These are phyloP conservation scores for Rhizopus delemar DNA, from an alignment of 371 early-diverging fungal genomes.

Conservation along the genomic window DNA sequence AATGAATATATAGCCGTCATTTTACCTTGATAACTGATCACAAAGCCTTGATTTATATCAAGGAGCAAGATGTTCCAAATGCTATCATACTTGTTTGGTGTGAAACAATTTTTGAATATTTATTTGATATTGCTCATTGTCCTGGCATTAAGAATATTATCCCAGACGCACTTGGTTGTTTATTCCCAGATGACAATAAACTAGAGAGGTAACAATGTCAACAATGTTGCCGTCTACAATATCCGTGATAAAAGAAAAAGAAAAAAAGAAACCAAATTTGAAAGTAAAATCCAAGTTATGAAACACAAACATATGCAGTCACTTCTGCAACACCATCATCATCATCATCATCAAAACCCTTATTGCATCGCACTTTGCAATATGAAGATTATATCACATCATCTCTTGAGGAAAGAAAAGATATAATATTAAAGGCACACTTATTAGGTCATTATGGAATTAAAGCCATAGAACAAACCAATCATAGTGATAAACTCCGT, in stretches of 20 bases:
- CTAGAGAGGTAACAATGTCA: neutral
- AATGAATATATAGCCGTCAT: conserved; percentile 2
- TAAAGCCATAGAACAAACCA: conserved; percentile 5
- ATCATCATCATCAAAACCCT: neutral
- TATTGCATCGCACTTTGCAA: neutral
- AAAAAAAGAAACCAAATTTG: too few relatives aligned
- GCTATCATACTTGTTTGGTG: too few relatives aligned
- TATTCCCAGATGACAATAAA: neutral
- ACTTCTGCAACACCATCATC: too few relatives aligned
- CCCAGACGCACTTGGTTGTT: neutral
- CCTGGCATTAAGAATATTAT: too few relatives aligned
- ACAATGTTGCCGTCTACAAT: neutral
- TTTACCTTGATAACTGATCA: neutral
- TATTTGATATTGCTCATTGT: too few relatives aligned
- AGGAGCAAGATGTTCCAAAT: too few relatives aligned
- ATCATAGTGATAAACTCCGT: conserved; percentile 2
- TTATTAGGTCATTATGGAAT: conserved; percentile 10
- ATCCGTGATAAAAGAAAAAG: neutral
- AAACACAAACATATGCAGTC: neutral
- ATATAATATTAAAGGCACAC: conserved; percentile 2
- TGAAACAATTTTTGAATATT: too few relatives aligned
- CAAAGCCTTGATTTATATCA: too few relatives aligned
- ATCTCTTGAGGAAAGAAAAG: neutral
- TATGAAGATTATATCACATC: conserved; percentile 12
- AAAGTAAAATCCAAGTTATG: neutral